Base-by-base conservation (phyloP, 2,329 filamentous ascomycete species). In the Xylariaceae sp. region DNA sequence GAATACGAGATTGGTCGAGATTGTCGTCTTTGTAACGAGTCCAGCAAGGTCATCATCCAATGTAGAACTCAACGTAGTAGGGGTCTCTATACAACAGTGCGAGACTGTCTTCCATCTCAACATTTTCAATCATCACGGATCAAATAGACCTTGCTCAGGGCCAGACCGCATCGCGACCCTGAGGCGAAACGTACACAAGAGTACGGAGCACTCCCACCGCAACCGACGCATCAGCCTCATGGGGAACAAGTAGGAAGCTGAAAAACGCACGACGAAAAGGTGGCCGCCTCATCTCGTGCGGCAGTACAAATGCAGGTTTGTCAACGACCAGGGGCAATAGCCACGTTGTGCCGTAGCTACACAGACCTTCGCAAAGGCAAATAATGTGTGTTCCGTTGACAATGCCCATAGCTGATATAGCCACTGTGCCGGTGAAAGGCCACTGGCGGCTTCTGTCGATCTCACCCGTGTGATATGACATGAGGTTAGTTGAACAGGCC, bases 311-410 rank as follows among this genome's bases (percentile, higher is more conserved):
- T 69, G 67, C 47, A 68, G 52, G 63, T 68, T 71, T 54, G 65
- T 66, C 55, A 70, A 56, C 37, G 68, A 55, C 17, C 60, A 60
- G 52, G 69, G 67, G 39, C 70, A 67, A 62, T 68, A 71, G 56
- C 65, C 62, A 60, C 69, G 67, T 55, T 68, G 65, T 45, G 66
- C 68, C 34, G 73, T 75, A 53, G 73, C 73, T 50, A 76, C 73
- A 45, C 70, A 74, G 39, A 79, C 70, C 61, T 74, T 74, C 44
- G 75, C 73, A 2, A 73, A 72, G 13, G 76, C 72, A 67, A 80
- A 80, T 52, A 78, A 68, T 42, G 58, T 77, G 78, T 58, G 74
- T 30, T 30, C 73, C 47, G 8, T 76, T 76, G 18, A 78, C 71
- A 9, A 73, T 74, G 1, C 76, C 76, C 55, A 74, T 72, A 56